A percentile compares a stretch with the other conserved stretches of the same genome.
These are phyloP conservation scores for Cubamyces sp. DNA, from an alignment of 768 basidiomycete species.

Conservation along the genomic window DNA sequence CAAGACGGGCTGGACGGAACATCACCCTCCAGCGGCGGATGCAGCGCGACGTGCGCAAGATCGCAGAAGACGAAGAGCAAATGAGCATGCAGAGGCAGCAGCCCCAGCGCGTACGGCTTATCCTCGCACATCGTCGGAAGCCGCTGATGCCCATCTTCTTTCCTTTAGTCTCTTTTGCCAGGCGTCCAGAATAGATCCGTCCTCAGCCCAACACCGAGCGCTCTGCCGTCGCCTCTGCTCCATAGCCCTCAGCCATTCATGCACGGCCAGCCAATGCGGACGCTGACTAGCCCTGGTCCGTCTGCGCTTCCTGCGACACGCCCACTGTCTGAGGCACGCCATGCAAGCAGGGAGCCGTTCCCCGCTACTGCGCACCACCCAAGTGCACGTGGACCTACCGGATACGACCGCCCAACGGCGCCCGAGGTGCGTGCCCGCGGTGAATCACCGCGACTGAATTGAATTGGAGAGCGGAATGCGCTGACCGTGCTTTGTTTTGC, in stretches of 20 bases:
- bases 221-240: background rate
- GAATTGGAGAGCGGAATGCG: background rate
- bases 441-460: constrained; percentile 18
- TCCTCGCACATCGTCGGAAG: background rate
- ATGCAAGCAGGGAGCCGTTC: constrained; percentile 14
- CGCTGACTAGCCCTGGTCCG: constrained; percentile 11
- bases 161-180: constrained; percentile 5
- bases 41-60: constrained; percentile 25
- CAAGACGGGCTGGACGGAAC: constrained; percentile 21
- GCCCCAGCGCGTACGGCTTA: constrained; percentile 20
- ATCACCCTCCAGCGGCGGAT: constrained; percentile 24
- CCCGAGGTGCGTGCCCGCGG: constrained; percentile 22
- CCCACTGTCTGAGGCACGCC: constrained; percentile 14
- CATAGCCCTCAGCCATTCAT: constrained; percentile 1
- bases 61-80: constrained; percentile 20
- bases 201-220: background rate
- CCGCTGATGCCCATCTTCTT: background rate
- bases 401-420: constrained; percentile 17
- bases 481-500: constrained; percentile 7
- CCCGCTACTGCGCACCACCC: constrained; percentile 10
- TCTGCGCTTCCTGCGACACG: constrained; percentile 17
- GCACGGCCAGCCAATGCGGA: constrained; percentile 1
- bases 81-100: constrained; percentile 17
- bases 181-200: constrained; percentile 4
- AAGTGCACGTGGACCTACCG: constrained; percentile 17